A percentile compares a stretch with the other conserved stretches of the same genome.
Evolutionary conservation across 2,329 filamentous ascomycete species (phyloP).

Genomic region (Aspergillus tanneri): DNA sequence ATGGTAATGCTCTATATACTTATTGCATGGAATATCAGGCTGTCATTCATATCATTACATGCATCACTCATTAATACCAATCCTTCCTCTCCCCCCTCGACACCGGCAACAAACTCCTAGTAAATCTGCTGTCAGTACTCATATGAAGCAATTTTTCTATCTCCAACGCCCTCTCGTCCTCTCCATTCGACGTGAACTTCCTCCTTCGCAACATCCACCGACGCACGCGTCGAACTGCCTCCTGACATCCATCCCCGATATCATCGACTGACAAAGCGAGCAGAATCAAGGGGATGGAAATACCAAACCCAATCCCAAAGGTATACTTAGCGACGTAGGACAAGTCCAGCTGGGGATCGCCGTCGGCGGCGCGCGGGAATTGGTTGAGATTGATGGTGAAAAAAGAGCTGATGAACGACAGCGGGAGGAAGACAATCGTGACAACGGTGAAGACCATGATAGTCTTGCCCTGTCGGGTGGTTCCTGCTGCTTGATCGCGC

Average conservation of each 20-base stretch:
- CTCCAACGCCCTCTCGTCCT: constrained; percentile 16
- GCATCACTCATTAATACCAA: constrained; percentile 1
- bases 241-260: constrained; percentile 34
- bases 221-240: constrained; percentile 22
- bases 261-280: constrained; percentile 50
- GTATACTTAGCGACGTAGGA: constrained; percentile 56
- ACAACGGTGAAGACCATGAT: constrained; percentile 62
- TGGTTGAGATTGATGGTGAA: constrained; percentile 56
- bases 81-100: constrained; percentile 22
- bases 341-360: constrained; percentile 42
- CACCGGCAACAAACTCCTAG: constrained; percentile 26
- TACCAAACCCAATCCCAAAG: constrained; percentile 56
- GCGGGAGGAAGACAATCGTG: constrained; percentile 57
- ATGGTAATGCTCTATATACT: too few relatives aligned
- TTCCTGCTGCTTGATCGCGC: constrained; percentile 60
- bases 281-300: constrained; percentile 52
- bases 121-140: constrained; percentile 28
- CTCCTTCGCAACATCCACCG: constrained; percentile 24
- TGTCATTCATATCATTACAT: not conserved
- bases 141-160: constrained; percentile 30
- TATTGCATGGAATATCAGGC: too few relatives aligned
- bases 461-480: constrained; percentile 57
- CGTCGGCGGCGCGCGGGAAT: constrained; percentile 41
- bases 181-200: not conserved
- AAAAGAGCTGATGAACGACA: constrained; percentile 57